Base-by-base conservation (phyloP, 2,329 filamentous ascomycete species). In the Scortechinia acanthostroma region DNA sequence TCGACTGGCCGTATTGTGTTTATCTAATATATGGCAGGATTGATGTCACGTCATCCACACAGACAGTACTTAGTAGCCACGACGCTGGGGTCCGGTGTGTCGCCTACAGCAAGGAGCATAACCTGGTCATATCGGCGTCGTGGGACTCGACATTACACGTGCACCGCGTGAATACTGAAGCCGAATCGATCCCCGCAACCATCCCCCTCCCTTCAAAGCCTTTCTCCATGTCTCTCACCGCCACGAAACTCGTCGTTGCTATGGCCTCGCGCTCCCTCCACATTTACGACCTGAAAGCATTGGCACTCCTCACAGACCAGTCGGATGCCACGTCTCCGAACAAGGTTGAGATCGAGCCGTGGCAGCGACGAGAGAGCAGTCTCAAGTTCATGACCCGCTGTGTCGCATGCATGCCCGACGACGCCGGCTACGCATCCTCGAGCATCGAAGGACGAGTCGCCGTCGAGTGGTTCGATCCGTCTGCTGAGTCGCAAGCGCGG, bases 301-400 rank as follows among this genome's bases (percentile, higher is more conserved):
- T 86, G n/a, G 65, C 70, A 20, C 53, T 68, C 4, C 60, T 68
- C 33, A 50, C 68, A 35, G 61, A 70, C 16, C 69, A 67, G 23
- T 66, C 76, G 58, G 35, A 17, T 17, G 25, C 10, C 10, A n/a
- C n/a, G n/a, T 10, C n/a, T n/a, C 10, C 10, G 10, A 40, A 40
- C 35, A 10, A 19, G 17, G 17, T 40, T 17, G 35, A 40, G 17
- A 62, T 82, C 40, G 71, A 81, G 52, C 81, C 83, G 0, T 86
- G 80, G 80, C 84, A 88, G 61, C 71, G 76, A 42, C 70, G 84
- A 23, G 84, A 88, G 58, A 83, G 78, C 54, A 82, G 76, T 43
- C 65, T 88, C 53, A 87, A 87, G 57, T 88, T 86, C 63, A 85
- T 86, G 82, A 87, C 83, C 1, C 71, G 84, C 47, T 78, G 77